These are phyloP conservation scores for Kodamaea arcana DNA, from an alignment of 1,139 yeast genomes.

Conservation along the genomic window DNA sequence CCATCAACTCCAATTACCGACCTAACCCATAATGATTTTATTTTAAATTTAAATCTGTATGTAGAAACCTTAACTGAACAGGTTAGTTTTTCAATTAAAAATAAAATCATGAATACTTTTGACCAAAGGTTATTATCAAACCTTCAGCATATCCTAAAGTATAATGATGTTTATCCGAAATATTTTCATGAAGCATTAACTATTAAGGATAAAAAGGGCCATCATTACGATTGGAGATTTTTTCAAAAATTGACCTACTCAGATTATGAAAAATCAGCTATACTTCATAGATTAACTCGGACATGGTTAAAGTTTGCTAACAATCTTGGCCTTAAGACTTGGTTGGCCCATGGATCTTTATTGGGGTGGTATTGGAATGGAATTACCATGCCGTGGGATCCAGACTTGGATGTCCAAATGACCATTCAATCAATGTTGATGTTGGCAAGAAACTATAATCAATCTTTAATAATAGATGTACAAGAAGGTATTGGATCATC, in stretches of 20 bases:
- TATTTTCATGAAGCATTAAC: conserved; percentile 31
- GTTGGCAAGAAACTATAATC: conserved; percentile 42
- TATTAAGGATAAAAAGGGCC: conserved; percentile 37
- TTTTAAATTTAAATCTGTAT: conserved; percentile 8
- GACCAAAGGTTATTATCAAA: conserved; percentile 7
- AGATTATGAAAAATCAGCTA: conserved; percentile 37
- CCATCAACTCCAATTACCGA: not conserved
- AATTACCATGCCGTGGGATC: conserved; percentile 58
- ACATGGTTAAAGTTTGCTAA: conserved; percentile 54
- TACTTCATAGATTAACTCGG: conserved; percentile 44
- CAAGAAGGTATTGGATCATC: conserved; percentile 35
- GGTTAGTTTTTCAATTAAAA: conserved; percentile 13
- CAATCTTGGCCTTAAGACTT: conserved; percentile 39
- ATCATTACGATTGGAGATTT: conserved; percentile 40
- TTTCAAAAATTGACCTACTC: conserved; percentile 25
- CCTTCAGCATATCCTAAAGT: not conserved
- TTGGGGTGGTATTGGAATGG: conserved; percentile 64
- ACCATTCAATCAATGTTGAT: conserved; percentile 38
- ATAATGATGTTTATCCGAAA: conserved; percentile 7
- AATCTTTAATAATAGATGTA: conserved; percentile 44
- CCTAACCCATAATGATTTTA: conserved; percentile 8
- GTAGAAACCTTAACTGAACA: conserved; percentile 4
- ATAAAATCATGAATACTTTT: conserved; percentile 17
- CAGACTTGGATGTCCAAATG: conserved; percentile 56
- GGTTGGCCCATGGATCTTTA: conserved; percentile 61